Conservation (phyloP, 441 rosid species). For the Euphorbia celastroides region DNA sequence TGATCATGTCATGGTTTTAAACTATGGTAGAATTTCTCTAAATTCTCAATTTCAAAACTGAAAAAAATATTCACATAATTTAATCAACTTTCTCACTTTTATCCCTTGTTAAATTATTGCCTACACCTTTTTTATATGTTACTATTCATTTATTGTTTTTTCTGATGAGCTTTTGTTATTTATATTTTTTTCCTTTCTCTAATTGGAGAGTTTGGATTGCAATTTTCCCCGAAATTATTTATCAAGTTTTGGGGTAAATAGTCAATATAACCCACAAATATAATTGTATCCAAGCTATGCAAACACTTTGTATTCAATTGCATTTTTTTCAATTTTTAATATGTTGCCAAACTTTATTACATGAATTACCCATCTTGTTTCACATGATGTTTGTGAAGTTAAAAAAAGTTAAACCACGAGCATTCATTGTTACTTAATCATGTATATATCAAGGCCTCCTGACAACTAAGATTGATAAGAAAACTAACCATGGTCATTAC, state of each 20-base stretch:
- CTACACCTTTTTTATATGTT: not conserved
- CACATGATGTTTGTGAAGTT: not conserved
- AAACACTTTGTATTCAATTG: slow-evolving; percentile 17
- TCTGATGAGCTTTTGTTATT: slow-evolving; percentile 12
- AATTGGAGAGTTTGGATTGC: slow-evolving; percentile 29
- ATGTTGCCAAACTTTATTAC: too few relatives aligned
- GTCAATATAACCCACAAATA: slow-evolving; percentile 19
- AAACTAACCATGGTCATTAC: too few relatives aligned
- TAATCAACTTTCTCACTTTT: slow-evolving; percentile 11
- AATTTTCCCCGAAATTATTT: slow-evolving; percentile 24
- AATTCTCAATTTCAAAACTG: not conserved
- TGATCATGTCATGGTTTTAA: slow-evolving; percentile 81
- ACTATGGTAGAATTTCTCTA: slow-evolving; percentile 60
- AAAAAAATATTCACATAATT: not conserved
- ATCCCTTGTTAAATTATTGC: slow-evolving; percentile 29
- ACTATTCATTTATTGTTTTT: not conserved
- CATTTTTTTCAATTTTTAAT: not conserved
- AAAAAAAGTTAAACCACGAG: too few relatives aligned
- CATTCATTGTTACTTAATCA: too few relatives aligned
- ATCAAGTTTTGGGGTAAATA: slow-evolving; percentile 26
- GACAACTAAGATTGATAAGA: too few relatives aligned
- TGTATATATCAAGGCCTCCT: too few relatives aligned
- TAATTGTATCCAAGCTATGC: slow-evolving; percentile 22
- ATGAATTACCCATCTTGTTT: too few relatives aligned
- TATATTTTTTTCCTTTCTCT: slow-evolving; percentile 13